Conservation (phyloP, 352 stramenopile genomes). For the Phytopythium helicoides region DNA sequence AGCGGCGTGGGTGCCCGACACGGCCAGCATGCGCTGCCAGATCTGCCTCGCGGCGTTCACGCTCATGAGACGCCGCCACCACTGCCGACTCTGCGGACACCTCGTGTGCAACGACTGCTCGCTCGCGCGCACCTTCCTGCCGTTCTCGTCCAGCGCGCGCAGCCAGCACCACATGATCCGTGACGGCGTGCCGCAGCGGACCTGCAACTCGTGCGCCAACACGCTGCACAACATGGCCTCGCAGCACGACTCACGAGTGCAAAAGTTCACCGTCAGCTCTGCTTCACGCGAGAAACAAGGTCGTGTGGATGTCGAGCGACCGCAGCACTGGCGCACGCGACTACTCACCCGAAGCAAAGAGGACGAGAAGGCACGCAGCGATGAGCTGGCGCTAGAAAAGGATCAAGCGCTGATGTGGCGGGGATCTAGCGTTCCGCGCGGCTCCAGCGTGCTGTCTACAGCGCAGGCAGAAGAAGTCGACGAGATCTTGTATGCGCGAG, state of each 20-base stretch:
- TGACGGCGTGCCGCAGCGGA: constrained; percentile 64
- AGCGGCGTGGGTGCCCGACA: constrained; percentile 73
- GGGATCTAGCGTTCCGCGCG: neutral
- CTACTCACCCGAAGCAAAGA: constrained; percentile 21
- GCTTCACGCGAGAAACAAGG: constrained; percentile 9
- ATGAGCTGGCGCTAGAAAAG: constrained; percentile 26
- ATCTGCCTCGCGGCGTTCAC: constrained; percentile 57
- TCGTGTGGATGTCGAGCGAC: constrained; percentile 30
- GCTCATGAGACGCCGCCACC: constrained; percentile 71
- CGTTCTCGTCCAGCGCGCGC: constrained; percentile 35
- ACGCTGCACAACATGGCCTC: constrained; percentile 60
- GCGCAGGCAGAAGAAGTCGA: constrained; percentile 50
- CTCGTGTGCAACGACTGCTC: constrained; percentile 75
- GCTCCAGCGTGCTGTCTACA: constrained; percentile 22
- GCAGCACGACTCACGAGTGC: constrained; percentile 58
- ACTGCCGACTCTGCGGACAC: constrained; percentile 78
- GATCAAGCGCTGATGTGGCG: neutral
- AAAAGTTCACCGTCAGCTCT: constrained; percentile 36
- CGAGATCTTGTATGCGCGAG: constrained; percentile 42
- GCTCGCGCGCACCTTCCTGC: constrained; percentile 62
- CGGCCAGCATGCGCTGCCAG: constrained; percentile 56
- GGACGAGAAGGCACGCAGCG: constrained; percentile 13
- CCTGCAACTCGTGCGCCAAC: constrained; percentile 61
- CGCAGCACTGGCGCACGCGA: constrained; percentile 25
- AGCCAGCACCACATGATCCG: constrained; percentile 71